These are phyloP conservation scores for Candida sojae DNA, from an alignment of 1,139 yeast genomes.

Conservation along the genomic window DNA sequence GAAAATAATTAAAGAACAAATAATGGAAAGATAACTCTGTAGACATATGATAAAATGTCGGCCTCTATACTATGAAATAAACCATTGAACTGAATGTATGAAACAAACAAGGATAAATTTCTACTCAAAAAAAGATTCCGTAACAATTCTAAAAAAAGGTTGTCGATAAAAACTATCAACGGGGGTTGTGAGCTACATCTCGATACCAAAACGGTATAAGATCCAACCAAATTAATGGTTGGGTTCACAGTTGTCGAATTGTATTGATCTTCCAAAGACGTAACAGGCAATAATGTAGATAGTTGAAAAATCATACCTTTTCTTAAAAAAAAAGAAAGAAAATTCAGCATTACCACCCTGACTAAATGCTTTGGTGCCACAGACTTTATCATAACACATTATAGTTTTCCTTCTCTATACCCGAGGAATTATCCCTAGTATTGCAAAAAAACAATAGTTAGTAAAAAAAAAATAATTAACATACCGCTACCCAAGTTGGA, in stretches of 20 bases:
- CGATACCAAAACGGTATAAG: slow-evolving; percentile 45
- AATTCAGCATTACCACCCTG: slow-evolving; percentile 55
- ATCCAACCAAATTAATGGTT: slow-evolving; percentile 21
- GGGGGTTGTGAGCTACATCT: slow-evolving; percentile 37
- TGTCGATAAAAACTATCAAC: slow-evolving; percentile 47
- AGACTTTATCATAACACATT: neutral
- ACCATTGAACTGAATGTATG: slow-evolving; percentile 23
- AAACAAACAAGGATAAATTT: slow-evolving; percentile 35
- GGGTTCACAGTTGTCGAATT: slow-evolving; percentile 32
- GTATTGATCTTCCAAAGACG: slow-evolving; percentile 19
- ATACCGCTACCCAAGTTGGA: slow-evolving; percentile 99
- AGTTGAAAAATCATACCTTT: slow-evolving; percentile 24
- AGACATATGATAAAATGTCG: slow-evolving; percentile 41
- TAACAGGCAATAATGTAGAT: slow-evolving; percentile 19
- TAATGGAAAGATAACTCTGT: neutral
- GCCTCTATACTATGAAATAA: slow-evolving; percentile 73
- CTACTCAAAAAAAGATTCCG: slow-evolving; percentile 67
- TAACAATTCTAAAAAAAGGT: slow-evolving; percentile 29
- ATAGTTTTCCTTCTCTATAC: neutral
- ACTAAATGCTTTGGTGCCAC: slow-evolving; percentile 59
- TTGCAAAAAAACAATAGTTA: neutral
- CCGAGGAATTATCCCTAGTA: neutral
- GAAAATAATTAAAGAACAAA: neutral
- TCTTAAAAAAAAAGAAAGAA: neutral
- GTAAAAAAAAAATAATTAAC: slow-evolving; percentile 38